phyloP scores from a whole-genome alignment of 352 stramenopile genomes.

The Phytopythium montanum region DNA sequence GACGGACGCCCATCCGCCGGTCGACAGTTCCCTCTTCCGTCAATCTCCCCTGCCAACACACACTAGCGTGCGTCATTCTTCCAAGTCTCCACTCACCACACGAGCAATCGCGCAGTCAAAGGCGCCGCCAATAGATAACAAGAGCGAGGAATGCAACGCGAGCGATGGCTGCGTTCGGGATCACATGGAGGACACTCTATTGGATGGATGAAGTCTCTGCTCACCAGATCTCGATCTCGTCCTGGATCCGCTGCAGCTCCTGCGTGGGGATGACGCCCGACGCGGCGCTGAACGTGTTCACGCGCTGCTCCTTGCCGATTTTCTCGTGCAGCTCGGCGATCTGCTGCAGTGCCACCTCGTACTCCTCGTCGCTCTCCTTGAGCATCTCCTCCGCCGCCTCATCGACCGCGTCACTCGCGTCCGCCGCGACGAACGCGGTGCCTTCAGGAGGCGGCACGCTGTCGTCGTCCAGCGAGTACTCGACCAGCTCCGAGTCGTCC shows the following conservation, averaged over 20 bases:
- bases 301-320: conserved; percentile 47
- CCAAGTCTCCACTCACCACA: background rate
- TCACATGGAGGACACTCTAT: background rate
- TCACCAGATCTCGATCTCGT: conserved; percentile 79
- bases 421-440: conserved; percentile 25
- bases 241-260: conserved; percentile 72
- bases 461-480: conserved; percentile 51
- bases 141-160: background rate
- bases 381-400: conserved; percentile 8
- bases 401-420: conserved; percentile 19
- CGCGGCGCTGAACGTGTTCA: conserved; percentile 31
- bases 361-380: conserved; percentile 24
- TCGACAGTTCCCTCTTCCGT: background rate
- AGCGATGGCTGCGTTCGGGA: background rate
- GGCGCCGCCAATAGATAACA: conserved; percentile 1
- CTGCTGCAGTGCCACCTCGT: conserved; percentile 31
- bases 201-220: background rate
- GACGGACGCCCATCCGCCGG: background rate
- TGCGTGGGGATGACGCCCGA: conserved; percentile 55
- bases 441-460: conserved; percentile 21
- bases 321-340: conserved; percentile 34
- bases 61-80: background rate
- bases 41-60: background rate
- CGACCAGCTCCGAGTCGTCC: conserved; percentile 14
- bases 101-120: conserved; percentile 3